These are phyloP conservation scores for Calonectria pteridis DNA, from an alignment of 2,329 filamentous ascomycete genomes.

Conservation along the genomic window DNA sequence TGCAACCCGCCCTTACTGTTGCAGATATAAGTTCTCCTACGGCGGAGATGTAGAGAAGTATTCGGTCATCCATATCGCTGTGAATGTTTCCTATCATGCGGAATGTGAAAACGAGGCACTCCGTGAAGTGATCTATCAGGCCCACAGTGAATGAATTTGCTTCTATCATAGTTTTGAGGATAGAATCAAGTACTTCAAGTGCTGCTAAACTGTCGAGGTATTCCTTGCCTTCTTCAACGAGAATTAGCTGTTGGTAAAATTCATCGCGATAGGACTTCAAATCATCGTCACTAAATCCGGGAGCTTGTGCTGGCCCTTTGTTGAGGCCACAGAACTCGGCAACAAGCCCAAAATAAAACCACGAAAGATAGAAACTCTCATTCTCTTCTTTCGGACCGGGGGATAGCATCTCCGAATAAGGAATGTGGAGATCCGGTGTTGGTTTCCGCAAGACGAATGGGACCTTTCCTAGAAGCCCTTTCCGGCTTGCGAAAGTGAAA, in stretches of 20 bases:
- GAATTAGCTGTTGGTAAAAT: not conserved
- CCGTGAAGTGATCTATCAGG: not conserved
- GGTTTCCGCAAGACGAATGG: not conserved
- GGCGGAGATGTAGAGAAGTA: not conserved
- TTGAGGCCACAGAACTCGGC: not conserved
- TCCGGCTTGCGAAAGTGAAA: not conserved
- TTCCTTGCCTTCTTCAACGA: not conserved
- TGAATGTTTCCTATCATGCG: slow-evolving; percentile 2
- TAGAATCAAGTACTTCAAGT: not conserved
- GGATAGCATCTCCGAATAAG: not conserved
- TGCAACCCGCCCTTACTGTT: not conserved
- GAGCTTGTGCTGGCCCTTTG: not conserved
- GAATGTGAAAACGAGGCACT: not conserved
- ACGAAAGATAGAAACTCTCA: not conserved
- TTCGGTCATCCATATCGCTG: not conserved
- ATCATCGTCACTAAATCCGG: not conserved
- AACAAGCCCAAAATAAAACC: not conserved
- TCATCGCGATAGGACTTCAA: not conserved
- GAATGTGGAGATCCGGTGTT: not conserved
- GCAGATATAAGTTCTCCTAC: not conserved
- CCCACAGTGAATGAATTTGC: not conserved
- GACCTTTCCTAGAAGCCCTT: not conserved
- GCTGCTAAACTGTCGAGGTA: not conserved
- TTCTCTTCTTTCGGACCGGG: not conserved
- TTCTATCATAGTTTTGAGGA: not conserved